phyloP scores from a whole-genome alignment of 1,284 basidiomycete species.

The Omphalotus olearius region DNA sequence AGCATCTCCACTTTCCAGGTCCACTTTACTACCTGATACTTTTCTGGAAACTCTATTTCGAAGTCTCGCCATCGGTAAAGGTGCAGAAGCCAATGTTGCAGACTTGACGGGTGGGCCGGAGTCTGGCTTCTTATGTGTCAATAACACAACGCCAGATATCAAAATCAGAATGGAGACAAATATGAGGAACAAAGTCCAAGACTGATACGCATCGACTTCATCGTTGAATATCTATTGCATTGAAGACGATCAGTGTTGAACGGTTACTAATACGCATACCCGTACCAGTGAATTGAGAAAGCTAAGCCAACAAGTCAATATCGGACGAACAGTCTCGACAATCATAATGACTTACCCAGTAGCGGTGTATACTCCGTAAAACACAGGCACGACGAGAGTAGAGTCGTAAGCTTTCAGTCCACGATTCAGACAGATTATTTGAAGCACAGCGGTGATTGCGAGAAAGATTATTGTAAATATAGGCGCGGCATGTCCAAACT shows the following conservation, averaged over 20 bases:
- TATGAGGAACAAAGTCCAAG: constrained; percentile 85
- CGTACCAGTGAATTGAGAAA: constrained; percentile 64
- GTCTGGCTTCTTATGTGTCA: constrained; percentile 83
- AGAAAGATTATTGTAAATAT: constrained; percentile 84
- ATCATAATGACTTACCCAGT: constrained; percentile 45
- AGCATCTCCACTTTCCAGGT: constrained; percentile 16
- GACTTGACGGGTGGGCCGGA: constrained; percentile 19
- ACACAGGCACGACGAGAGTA: constrained; percentile 72
- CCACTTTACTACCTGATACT: constrained; percentile 15
- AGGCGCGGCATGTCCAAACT: constrained; percentile 77
- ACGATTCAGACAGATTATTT: constrained; percentile 88
- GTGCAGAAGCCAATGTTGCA: constrained; percentile 16
- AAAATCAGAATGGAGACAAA: constrained; percentile 82
- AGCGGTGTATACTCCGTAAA: constrained; percentile 69
- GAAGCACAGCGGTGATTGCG: constrained; percentile 74
- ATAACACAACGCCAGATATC: constrained; percentile 80
- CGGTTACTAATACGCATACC: not conserved
- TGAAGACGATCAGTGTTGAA: not conserved
- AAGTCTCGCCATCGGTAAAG: constrained; percentile 18
- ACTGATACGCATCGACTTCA: constrained; percentile 75
- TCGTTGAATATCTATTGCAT: constrained; percentile 66
- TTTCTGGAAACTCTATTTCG: constrained; percentile 24
- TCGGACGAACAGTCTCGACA: not conserved
- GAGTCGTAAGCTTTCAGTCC: constrained; percentile 80
- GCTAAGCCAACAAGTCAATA: constrained; percentile 24